Base-by-base conservation (phyloP, 176 grass and related monocot species). In the Tillandsia fasciculata region DNA sequence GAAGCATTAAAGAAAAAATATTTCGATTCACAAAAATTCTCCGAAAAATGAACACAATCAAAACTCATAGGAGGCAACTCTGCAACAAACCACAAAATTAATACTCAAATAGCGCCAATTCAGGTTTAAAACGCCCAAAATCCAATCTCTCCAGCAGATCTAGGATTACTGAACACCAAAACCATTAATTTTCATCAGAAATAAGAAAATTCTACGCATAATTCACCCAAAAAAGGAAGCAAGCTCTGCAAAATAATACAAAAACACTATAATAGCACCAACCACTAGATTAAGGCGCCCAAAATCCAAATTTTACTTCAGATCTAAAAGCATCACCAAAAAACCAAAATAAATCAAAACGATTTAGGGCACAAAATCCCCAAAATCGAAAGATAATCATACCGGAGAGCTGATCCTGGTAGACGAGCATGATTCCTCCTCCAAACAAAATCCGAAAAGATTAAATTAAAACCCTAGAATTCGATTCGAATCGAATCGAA, bases 331-430 rank as follows among this genome's bases (percentile, higher is more conserved):
- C 54, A 5, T 15, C 54, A 59, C 54, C n/a, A 15, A 20, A 15
- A 13, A 49, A 12, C 13, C 6, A 9, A 23, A 57, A 74, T 22
- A 47, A 10, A 51, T 0, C 54, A 12, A 8, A 12, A 23, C 11
- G 64, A 70, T 8, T 26, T 15, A 10, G 52, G 3, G 22, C 15
- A 47, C 6, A 17, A 26, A 66, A 51, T 0, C 3, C 0, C 3
- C 18, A 1, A 22, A 1, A 12, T 17, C 2, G 8, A n/a, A 14
- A 13, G 26, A 3, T 10, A 58, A 61, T 0, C 83, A 29, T 10
- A 96, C 87, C 87, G 53, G 73, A 71, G 71, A 96, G 76, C 54
- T 85, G 79, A 80, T 96, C 91, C 78, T 78, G 33, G 74, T 96
- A 96, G 10, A 96, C 70, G 50, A 96, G 11, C 91, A 96, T 96